A percentile compares a stretch with the other conserved stretches of the same genome.
Conservation (phyloP, 352 stramenopile genomes). For the Globisporangium apiculatum region DNA sequence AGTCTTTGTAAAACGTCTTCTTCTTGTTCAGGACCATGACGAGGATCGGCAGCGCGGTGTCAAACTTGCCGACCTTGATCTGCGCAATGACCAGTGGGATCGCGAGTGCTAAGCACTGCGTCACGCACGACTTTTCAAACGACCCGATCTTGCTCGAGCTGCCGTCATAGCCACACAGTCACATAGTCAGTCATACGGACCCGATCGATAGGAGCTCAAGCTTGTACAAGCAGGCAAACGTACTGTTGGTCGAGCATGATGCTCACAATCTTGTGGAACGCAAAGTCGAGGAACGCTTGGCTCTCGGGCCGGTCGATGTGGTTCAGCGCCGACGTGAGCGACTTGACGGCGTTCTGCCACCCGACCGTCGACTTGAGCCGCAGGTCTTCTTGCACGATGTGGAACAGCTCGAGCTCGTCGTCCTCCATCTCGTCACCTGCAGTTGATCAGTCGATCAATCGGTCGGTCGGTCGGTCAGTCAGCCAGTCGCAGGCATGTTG, state of each 20-base stretch:
- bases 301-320: conserved; percentile 69
- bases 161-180: no score
- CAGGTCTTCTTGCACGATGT: conserved; percentile 80
- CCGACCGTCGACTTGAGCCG: conserved; percentile 85
- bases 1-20: conserved; percentile 86
- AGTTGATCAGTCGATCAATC: conserved; percentile 7
- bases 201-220: no score
- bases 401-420: conserved; percentile 79
- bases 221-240: conserved; percentile 16
- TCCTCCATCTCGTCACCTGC: conserved; percentile 61
- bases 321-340: conserved; percentile 62
- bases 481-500: not conserved
- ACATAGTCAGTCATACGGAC: not conserved
- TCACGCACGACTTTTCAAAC: conserved; percentile 84
- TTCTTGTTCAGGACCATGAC: conserved; percentile 89
- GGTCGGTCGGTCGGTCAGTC: not conserved
- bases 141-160: conserved; percentile 84
- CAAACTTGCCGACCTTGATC: conserved; percentile 60
- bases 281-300: conserved; percentile 69
- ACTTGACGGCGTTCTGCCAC: conserved; percentile 87
- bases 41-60: conserved; percentile 56
- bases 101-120: conserved; percentile 59
- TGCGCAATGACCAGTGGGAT: conserved; percentile 66
- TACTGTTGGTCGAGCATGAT: conserved; percentile 90
- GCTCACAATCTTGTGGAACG: conserved; percentile 76